Evolutionary conservation across 768 basidiomycete genomes (phyloP).

Genomic region (Paxillus ammoniavirescens): DNA sequence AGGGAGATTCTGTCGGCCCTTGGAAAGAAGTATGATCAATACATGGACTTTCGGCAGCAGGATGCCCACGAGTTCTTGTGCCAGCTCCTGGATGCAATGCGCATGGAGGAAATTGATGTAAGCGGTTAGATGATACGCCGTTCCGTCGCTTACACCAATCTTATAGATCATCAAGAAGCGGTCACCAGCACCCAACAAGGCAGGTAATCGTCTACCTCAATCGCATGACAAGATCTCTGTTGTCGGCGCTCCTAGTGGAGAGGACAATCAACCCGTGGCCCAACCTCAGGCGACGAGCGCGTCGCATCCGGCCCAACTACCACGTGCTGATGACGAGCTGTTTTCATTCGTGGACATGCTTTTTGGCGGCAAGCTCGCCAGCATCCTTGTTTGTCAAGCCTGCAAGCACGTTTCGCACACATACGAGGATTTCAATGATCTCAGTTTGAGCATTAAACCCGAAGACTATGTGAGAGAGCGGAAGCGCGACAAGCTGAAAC

Average conservation of each 20-base stretch:
- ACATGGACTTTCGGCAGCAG: slow-evolving; percentile 92
- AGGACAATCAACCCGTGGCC: not conserved
- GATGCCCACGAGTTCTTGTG: slow-evolving; percentile 94
- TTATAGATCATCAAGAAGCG: slow-evolving; percentile 78
- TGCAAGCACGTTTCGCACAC: slow-evolving; percentile 89
- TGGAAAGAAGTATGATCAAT: slow-evolving; percentile 89
- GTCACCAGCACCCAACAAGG: slow-evolving; percentile 41
- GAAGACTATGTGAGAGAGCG: slow-evolving; percentile 73
- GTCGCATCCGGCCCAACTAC: not conserved
- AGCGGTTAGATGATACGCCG: slow-evolving; percentile 20
- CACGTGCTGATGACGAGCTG: slow-evolving; percentile 44
- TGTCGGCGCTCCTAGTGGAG: not conserved
- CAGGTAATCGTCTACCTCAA: slow-evolving; percentile 21
- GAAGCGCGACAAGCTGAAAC: slow-evolving; percentile 76
- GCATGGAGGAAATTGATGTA: slow-evolving; percentile 94
- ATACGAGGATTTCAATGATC: slow-evolving; percentile 94
- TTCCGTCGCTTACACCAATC: not conserved
- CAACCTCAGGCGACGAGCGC: not conserved
- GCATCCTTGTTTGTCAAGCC: slow-evolving; percentile 89
- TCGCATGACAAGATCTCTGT: not conserved
- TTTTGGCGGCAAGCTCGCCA: slow-evolving; percentile 86
- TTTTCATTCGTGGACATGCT: slow-evolving; percentile 84
- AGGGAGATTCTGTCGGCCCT: slow-evolving; percentile 66
- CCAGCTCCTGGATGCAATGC: slow-evolving; percentile 86
- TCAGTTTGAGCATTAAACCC: slow-evolving; percentile 84